Conservation (phyloP, 1,284 basidiomycete species). For the Vanrija sp. region DNA sequence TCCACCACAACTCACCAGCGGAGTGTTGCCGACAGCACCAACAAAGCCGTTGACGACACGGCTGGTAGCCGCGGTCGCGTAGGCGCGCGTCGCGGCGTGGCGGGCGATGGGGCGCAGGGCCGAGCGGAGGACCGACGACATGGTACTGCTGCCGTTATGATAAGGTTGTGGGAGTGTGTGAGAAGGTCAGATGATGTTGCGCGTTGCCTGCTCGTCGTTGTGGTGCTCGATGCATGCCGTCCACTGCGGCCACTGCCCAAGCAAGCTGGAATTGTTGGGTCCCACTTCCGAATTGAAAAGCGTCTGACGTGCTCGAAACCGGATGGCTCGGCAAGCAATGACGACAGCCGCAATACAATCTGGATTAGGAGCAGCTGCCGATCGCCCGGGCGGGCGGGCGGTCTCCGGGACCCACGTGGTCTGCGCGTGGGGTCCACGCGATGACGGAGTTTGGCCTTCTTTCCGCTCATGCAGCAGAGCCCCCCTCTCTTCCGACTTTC, state of each 20-base stretch:
- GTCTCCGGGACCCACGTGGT: no score
- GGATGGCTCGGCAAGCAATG: no score
- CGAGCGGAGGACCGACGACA: constrained; percentile 13
- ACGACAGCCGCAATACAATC: no score
- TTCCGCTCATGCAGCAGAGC: no score
- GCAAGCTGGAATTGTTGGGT: not conserved
- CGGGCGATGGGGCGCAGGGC: constrained; percentile 20
- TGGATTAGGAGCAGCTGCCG: no score
- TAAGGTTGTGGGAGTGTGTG: not conserved
- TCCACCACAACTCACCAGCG: constrained; percentile 61
- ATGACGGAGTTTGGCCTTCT: no score
- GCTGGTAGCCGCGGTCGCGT: constrained; percentile 37
- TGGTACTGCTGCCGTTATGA: not conserved
- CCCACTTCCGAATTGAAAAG: not conserved
- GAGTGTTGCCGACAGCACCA: constrained; percentile 90
- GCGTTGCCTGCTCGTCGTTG: not conserved
- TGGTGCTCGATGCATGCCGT: no score
- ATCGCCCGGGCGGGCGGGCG: no score
- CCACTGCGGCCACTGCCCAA: not conserved
- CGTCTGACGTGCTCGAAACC: no score
- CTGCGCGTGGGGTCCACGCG: no score
- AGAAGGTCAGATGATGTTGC: not conserved
- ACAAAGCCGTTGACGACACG: constrained; percentile 73
- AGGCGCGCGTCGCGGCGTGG: constrained; percentile 17
- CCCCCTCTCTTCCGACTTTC: no score